Evolutionary conservation across 371 early-diverging fungal genomes (phyloP), one percentile per base, ranked within the genome.

Genomic region (Choanephora cucurbitarum): DNA sequence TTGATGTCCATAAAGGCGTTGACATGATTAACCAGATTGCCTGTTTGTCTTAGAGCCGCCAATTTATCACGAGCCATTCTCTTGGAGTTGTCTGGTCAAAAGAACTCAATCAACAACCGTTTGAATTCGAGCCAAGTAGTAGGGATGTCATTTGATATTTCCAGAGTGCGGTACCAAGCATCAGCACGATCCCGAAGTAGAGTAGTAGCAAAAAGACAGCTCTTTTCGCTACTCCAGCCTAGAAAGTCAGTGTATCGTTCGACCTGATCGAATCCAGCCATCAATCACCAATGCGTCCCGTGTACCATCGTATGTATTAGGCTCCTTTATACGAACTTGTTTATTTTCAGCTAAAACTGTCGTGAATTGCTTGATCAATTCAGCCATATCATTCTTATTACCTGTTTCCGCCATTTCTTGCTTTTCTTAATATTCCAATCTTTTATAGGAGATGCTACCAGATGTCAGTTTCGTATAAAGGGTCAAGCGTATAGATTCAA

Each of bases 51-150:
- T 5, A 52, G 14, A 14, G 9, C 13, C 0, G 59, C 59, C 1
- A 59, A 21, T 15, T 33, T 14, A 32, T 59, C 59, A 19, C 59
- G n/a, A 10, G 59, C 59, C 2, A 52, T 31, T 0, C 52, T 1
- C 23, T 4, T 19, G 0, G 59, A 39, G 19, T 59, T 51, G 9
- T 47, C 59, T 14, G 59, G 59, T n/a, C 52, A 0, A 24, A 52
- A 58, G 15, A 47, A 46, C 2, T 28, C 43, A 11, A 47, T 49
- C 13, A 56, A 3, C 2, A 14, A 0, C 0, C 32, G 23, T 42
- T 43, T 43, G 21, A 43, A 43, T 43, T 17, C 17, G 6, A 43
- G 10, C 43, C 43, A 43, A 5, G 17, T 21, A 5, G 43, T 5
- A 10, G 43, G 43, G 3, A 18, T n/a, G 3, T 43, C 43, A 18